Evolutionary conservation across 306 rosid genomes (phyloP).

Genomic region (Mucuna pruriens): DNA sequence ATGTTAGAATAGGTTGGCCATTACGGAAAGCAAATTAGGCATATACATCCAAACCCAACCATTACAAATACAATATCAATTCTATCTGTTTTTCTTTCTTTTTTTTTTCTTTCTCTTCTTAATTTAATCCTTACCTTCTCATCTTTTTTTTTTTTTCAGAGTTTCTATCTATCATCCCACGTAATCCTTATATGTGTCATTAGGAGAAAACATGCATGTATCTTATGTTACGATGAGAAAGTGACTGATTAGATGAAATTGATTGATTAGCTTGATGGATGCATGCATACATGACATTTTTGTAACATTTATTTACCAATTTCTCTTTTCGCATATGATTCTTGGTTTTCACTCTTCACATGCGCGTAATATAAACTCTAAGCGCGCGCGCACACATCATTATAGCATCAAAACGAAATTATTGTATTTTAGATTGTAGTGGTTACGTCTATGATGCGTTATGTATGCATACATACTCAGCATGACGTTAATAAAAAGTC

Average conservation of each 20-base stretch:
- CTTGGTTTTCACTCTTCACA: background rate
- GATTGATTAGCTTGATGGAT: background rate
- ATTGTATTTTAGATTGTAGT: background rate
- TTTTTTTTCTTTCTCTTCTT: background rate
- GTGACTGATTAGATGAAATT: background rate
- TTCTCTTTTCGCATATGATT: background rate
- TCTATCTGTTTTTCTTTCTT: background rate
- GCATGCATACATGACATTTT: background rate
- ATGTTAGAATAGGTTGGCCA: conserved; percentile 20
- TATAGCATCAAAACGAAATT: background rate
- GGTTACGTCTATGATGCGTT: background rate
- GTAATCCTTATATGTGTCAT: background rate
- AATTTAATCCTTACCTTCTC: background rate
- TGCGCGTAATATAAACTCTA: background rate
- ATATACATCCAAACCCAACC: background rate
- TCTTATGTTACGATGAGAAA: background rate
- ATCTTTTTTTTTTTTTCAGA: background rate
- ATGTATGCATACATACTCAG: background rate
- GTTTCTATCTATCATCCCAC: background rate
- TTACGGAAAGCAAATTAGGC: conserved; percentile 30
- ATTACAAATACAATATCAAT: background rate
- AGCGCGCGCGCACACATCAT: background rate
- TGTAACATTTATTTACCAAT: background rate
- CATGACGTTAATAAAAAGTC: background rate
- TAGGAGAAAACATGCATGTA: background rate